A percentile compares a stretch with the other conserved stretches of the same genome.
Conservation (phyloP, 306 rosid species). For the Trichosanthes truncata region DNA sequence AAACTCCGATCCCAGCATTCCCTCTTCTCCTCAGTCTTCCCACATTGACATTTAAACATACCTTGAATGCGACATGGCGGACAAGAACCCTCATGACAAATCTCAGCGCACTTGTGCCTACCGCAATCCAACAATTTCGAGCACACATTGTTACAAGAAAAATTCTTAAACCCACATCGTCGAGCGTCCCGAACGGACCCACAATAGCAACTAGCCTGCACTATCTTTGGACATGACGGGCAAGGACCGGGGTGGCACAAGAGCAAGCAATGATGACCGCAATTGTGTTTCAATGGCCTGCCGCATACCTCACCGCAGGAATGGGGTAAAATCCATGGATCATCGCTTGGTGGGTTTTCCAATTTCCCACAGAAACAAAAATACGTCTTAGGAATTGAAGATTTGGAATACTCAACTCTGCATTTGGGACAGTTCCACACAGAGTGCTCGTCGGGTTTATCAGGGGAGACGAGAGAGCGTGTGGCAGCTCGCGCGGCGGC, state of each 20-base stretch:
- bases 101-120: conserved; percentile 44
- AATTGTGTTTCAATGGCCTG: conserved; percentile 52
- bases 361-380: conserved; percentile 75
- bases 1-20: conserved; percentile 66
- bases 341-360: conserved; percentile 67
- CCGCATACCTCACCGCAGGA: conserved; percentile 85
- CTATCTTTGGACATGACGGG: conserved; percentile 83
- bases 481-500: conserved; percentile 65
- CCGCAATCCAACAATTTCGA: conserved; percentile 52
- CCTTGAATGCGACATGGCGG: conserved; percentile 51
- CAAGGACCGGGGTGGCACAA: conserved; percentile 96
- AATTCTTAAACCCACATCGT: conserved; percentile 71
- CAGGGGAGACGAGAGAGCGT: conserved; percentile 52
- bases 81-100: conserved; percentile 64
- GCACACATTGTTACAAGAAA: conserved; percentile 52
- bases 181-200: conserved; percentile 47
- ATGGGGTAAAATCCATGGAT: conserved; percentile 91
- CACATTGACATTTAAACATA: conserved; percentile 48
- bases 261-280: conserved; percentile 75
- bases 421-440: conserved; percentile 95
- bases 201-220: conserved; percentile 64
- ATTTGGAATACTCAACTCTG: conserved; percentile 47
- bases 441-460: conserved; percentile 36
- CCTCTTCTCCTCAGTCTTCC: conserved; percentile 53
- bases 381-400: conserved; percentile 59